Base-by-base conservation (phyloP, 2,329 filamentous ascomycete species). In the Pseudocercospora pini-densiflorae region DNA sequence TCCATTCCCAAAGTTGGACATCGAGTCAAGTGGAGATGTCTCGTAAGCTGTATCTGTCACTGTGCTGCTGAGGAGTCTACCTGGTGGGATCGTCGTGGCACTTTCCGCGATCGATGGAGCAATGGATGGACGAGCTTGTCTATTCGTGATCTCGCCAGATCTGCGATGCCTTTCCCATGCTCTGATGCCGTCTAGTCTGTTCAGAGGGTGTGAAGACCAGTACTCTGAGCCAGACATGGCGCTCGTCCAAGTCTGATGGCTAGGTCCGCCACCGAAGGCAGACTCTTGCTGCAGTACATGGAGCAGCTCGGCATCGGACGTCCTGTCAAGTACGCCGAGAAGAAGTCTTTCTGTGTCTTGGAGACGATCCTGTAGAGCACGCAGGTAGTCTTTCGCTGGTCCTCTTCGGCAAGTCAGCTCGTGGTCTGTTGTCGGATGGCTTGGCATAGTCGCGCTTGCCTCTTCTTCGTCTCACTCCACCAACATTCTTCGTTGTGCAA, bases 401-500 rank as follows among this genome's bases (percentile, higher is more conserved):
- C 70, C 70, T 59, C 70, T 69, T 21, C 10, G 5, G 21, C 43
- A 29, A 47, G 24, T 67, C 29, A 66, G 61, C 36, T 43, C 16
- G 31, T 10, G 36, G 27, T 23, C 8, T 36, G 2, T 2, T 16
- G 49, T 9, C 23, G 16, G 24, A 47, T 14, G 5, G 16, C 36
- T 12, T 49, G 10, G 8, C n/a, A 14, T 16, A 14, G 19, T 16
- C 9, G 27, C 9, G n/a, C 59, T 31, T 21, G 63, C 63, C 68
- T 65, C 53, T 72, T 72, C 68, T 72, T 72, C 61, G 68, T 68
- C 40, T 72, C 70, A 36, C 68, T 70, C 70, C 70, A 72, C 68
- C 70, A 70, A 62, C 70, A 72, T 14, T 72, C 68, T 45, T 72
- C 70, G 45, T 72, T 70, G 59, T 72, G 68, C 57, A 66, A 21